These are phyloP conservation scores for Cytospora piceae DNA, from an alignment of 2,329 filamentous ascomycete species.

Conservation along the genomic window DNA sequence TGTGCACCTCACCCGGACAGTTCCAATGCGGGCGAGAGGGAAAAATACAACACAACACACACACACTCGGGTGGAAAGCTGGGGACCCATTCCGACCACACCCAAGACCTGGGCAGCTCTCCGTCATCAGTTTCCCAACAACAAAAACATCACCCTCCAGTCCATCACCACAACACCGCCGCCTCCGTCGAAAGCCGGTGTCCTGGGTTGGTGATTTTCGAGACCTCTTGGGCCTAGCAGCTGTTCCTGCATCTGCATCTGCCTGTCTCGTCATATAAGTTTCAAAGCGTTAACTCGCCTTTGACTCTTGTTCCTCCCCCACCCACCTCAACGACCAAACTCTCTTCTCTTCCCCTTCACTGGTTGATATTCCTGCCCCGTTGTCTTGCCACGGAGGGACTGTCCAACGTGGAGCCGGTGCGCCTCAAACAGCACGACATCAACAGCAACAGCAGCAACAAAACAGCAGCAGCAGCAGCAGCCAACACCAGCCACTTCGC, in stretches of 20 bases:
- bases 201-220: slow-evolving; percentile 13
- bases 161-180: slow-evolving; percentile 22
- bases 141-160: slow-evolving; percentile 8
- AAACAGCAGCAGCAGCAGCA: slow-evolving; percentile 4
- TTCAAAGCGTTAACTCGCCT: slow-evolving; percentile 31
- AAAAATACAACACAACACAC: slow-evolving; percentile 15
- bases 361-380: neutral
- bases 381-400: slow-evolving; percentile 7
- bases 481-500: slow-evolving; percentile 1
- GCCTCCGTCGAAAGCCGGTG: slow-evolving; percentile 15
- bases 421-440: slow-evolving; percentile 5
- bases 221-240: slow-evolving; percentile 23
- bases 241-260: slow-evolving; percentile 14
- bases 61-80: slow-evolving; percentile 6
- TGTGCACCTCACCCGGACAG: neutral
- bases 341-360: slow-evolving; percentile 1
- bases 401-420: slow-evolving; percentile 15
- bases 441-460: slow-evolving; percentile 7
- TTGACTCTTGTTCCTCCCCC: slow-evolving; percentile 23
- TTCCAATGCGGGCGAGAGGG: slow-evolving; percentile 8
- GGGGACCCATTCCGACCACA: neutral
- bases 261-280: slow-evolving; percentile 21
- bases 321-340: neutral
- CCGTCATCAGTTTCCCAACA: slow-evolving; percentile 16
- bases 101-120: slow-evolving; percentile 8